Conservation (phyloP, 305 asterid species). For the Stenogyne calaminthoides region DNA sequence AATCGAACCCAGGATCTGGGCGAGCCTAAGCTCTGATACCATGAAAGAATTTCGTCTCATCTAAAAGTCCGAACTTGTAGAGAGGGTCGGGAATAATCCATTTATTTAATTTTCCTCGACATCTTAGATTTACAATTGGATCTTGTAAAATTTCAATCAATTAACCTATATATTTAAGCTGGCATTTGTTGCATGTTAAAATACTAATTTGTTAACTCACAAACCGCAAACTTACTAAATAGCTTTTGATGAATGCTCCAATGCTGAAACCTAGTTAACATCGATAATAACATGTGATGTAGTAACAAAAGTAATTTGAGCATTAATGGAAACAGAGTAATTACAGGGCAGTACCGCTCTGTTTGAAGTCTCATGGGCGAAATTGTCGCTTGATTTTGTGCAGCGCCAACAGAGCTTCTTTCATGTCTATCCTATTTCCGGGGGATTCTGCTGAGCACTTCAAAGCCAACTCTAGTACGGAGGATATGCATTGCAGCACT, state of each 20-base stretch:
- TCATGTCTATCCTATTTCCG: not conserved
- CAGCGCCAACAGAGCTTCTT: constrained; percentile 8
- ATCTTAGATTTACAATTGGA: too few species aligned
- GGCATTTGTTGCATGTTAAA: too few species aligned
- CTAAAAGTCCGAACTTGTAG: too few species aligned
- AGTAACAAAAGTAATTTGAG: not conserved
- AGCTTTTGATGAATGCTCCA: not conserved
- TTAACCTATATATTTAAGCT: too few species aligned
- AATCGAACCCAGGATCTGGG: too few species aligned
- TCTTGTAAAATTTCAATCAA: too few species aligned
- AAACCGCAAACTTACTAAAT: too few species aligned
- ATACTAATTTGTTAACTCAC: too few species aligned
- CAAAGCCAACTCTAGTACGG: not conserved
- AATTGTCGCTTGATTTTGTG: not conserved
- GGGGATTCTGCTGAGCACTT: not conserved
- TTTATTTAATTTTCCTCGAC: too few species aligned
- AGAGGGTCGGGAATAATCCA: too few species aligned
- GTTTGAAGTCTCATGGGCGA: not conserved
- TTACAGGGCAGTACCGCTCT: not conserved
- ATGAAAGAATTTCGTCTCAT: too few species aligned
- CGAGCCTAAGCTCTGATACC: too few species aligned
- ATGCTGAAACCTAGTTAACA: not conserved
- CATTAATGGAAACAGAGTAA: not conserved
- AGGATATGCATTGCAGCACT: not conserved
- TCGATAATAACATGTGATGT: not conserved